Evolutionary conservation across 139 green algal genomes (phyloP).

Genomic region (Spirogloea muscicola): DNA sequence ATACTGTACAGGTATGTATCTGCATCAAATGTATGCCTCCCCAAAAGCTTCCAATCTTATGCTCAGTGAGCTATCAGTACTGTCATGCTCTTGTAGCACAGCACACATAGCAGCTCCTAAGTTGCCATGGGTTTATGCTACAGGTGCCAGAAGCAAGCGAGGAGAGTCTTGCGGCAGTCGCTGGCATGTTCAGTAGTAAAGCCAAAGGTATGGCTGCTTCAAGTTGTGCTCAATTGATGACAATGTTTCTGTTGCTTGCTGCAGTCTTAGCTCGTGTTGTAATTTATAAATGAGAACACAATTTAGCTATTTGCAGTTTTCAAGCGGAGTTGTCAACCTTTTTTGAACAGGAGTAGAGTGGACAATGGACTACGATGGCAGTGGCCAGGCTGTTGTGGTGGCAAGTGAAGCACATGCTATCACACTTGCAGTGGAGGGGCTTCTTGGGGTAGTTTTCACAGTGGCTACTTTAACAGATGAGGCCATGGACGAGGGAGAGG

Average conservation of each 20-base stretch:
- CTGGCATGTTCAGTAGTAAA: constrained; percentile 49
- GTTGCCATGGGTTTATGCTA: too few relatives aligned
- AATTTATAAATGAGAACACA: too few relatives aligned
- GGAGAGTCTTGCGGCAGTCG: constrained; percentile 41
- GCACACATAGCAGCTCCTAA: too few relatives aligned
- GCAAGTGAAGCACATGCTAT: constrained; percentile 46
- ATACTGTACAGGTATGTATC: constrained; percentile 36
- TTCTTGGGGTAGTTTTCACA: constrained; percentile 43
- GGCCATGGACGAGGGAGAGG: constrained; percentile 40
- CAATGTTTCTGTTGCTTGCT: too few relatives aligned
- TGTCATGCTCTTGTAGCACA: too few relatives aligned
- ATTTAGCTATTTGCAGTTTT: not conserved
- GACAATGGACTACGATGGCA: constrained; percentile 35
- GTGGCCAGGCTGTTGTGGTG: constrained; percentile 7
- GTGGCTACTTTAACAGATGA: constrained; percentile 41
- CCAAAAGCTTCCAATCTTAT: too few relatives aligned
- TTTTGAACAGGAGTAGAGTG: constrained; percentile 35
- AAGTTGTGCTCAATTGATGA: too few relatives aligned
- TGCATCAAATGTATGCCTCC: too few relatives aligned
- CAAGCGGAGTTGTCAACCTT: too few relatives aligned
- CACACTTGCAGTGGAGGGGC: constrained; percentile 39
- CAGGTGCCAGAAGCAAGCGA: constrained; percentile 42
- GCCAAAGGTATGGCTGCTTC: constrained; percentile 38
- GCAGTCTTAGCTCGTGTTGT: too few relatives aligned
- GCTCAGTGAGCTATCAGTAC: too few relatives aligned